These are phyloP conservation scores for Cryomyces minteri DNA, from an alignment of 495 filamentous ascomycete species.

Conservation along the genomic window DNA sequence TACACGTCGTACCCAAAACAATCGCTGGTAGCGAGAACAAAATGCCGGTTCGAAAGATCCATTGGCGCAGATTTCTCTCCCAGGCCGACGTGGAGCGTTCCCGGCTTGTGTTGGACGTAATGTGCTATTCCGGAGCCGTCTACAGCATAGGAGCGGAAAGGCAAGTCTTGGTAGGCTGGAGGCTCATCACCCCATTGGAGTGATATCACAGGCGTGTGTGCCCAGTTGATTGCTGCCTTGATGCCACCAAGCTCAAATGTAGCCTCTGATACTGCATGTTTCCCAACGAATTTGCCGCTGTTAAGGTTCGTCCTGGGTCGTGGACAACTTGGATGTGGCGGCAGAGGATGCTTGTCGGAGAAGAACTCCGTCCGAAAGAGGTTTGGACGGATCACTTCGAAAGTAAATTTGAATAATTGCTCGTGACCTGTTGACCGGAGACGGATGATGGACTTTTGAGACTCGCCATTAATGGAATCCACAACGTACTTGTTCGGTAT, in stretches of 20 bases:
- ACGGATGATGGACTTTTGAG: conserved; percentile 12
- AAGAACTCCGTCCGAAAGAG: conserved; percentile 49
- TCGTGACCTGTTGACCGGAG: conserved; percentile 23
- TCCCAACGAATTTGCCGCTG: conserved; percentile 10
- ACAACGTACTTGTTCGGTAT: conserved; percentile 2
- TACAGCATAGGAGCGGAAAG: conserved; percentile 40
- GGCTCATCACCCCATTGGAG: conserved; percentile 30
- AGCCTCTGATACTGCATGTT: conserved; percentile 8
- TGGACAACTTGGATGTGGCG: conserved; percentile 38
- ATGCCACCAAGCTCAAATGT: conserved; percentile 28
- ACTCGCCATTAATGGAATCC: neutral
- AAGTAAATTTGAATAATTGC: conserved; percentile 31
- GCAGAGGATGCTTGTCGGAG: conserved; percentile 33
- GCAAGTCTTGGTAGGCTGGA: conserved; percentile 37
- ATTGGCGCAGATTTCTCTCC: conserved; percentile 55
- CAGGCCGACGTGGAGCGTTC: conserved; percentile 43
- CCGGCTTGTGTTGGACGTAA: conserved; percentile 37
- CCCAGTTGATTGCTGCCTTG: conserved; percentile 35
- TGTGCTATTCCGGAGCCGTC: conserved; percentile 39
- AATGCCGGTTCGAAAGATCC: conserved; percentile 47
- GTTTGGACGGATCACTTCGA: conserved; percentile 37
- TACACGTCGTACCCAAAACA: conserved; percentile 53
- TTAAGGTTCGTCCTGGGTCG: conserved; percentile 24
- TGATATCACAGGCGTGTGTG: conserved; percentile 33
- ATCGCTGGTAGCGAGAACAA: conserved; percentile 46